Evolutionary conservation across 2,329 filamentous ascomycete species (phyloP), one percentile per base, ranked within the genome.

Genomic region (Clarireedia paspali): DNA sequence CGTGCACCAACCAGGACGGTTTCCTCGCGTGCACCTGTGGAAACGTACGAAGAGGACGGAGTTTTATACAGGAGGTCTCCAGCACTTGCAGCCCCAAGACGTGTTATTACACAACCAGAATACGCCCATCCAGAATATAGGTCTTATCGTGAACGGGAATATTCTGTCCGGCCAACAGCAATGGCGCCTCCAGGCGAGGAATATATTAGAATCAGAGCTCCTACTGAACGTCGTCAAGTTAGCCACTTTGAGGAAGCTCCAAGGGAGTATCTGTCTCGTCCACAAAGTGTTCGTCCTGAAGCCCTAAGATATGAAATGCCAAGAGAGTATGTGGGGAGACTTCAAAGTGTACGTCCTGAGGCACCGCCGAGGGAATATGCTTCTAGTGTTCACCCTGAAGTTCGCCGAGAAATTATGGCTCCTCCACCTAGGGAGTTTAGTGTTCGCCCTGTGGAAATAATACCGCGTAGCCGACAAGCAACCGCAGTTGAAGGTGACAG

Each of bases 41-140:
- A 67, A 26, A 51, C 55, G 27, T 68, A 63, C 46, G 66, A 68
- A 54, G 65, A 67, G 39, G 65, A 66, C 44, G 63, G 62, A 10
- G 60, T 68, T 26, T 30, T 67, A 14, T 84, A 83, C 61, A 70
- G 74, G 48, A 72, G 75, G 54, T 75, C 84, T 3, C 80, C 83
- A 2, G 66, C 74, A 7, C 77, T 72, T 65, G 71, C 70, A 47
- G 68, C 73, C n/a, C 73, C 77, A 9, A 74, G 82, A 58, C 77
- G 82, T 44, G 75, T 84, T 45, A 72, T 88, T 23, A 84, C 84
- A 10, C 81, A 85, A 59, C 79, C 83, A 2, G 85, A 87, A 59
- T 80, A 76, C 51, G 71, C 76, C 50, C 65, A 75, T 26, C 65
- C 62, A 23, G 64, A 67, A 50, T 77, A 79, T 59, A 76, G 80